Conservation (phyloP, 2,329 filamentous ascomycete species). For the Scytalidium lignicola region DNA sequence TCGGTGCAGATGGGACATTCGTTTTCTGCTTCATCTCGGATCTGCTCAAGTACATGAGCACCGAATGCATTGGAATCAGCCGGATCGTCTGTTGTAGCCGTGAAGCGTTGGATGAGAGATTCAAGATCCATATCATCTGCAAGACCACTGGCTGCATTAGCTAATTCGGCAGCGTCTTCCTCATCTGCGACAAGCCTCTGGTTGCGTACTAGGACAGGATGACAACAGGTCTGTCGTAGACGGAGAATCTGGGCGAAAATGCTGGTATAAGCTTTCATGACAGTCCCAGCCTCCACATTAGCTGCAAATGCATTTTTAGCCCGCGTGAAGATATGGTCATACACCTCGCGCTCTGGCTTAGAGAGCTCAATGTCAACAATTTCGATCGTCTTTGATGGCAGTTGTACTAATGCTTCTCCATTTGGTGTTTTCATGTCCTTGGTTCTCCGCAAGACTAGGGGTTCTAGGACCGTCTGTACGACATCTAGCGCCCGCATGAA, state of each 20-base stretch:
- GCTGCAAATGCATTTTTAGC: constrained; percentile 80
- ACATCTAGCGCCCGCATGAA: constrained; percentile 92
- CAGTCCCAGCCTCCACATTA: constrained; percentile 85
- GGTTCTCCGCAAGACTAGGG: constrained; percentile 87
- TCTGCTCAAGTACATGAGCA: constrained; percentile 82
- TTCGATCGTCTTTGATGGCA: constrained; percentile 77
- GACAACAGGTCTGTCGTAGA: constrained; percentile 88
- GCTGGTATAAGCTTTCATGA: constrained; percentile 93
- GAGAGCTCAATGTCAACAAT: constrained; percentile 86
- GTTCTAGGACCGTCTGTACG: constrained; percentile 93
- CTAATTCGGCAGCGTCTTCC: constrained; percentile 71
- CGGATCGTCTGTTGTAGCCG: constrained; percentile 57
- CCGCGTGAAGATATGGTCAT: constrained; percentile 80
- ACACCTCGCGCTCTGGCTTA: constrained; percentile 79
- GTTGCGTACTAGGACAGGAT: constrained; percentile 84
- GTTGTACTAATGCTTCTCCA: constrained; percentile 72
- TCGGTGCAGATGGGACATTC: constrained; percentile 95
- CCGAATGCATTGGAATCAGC: constrained; percentile 69
- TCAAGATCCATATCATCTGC: constrained; percentile 96
- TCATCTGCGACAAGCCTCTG: constrained; percentile 82
- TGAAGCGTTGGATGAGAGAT: constrained; percentile 79
- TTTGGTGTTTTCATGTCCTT: constrained; percentile 98
- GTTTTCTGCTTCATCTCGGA: constrained; percentile 79
- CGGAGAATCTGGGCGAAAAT: constrained; percentile 96
- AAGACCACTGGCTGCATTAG: constrained; percentile 74